Evolutionary conservation across 2,329 filamentous ascomycete genomes (phyloP), one percentile per base, ranked within the genome.

Genomic region (Penicillium sp.): DNA sequence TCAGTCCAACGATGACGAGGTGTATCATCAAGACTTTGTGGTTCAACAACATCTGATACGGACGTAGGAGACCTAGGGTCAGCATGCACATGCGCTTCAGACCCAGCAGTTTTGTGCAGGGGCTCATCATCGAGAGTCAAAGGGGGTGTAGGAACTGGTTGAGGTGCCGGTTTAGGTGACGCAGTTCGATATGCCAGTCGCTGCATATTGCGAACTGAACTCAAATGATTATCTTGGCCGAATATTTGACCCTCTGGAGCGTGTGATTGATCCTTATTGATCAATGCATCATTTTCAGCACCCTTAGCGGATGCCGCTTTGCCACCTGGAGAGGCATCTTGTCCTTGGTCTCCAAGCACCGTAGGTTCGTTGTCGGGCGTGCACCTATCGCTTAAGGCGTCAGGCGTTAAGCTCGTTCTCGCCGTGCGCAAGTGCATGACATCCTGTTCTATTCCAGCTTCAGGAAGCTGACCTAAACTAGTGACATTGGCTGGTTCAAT

Each of bases 111-210:
- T 23, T 3, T 42, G 26, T 47, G n/a, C 11, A 26, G 35, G 16
- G 18, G 14, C 24, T 60, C 48, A n/a, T 46, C 35, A 30, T 58
- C 40, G n/a, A 53, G 55, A 12, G 55, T 58, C 23, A 35, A 52
- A 18, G 54, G 38, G 35, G 58, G 55, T 21, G 57, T 56, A 47
- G 55, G 48, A 21, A 56, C 23, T 5, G 52, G 52, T 9, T n/a
- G 46, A 28, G 43, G 47, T 5, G 55, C 23, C 3, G 52, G 52
- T 9, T n/a, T 50, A 28, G 43, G 47, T 5, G 55, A 46, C 16
- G 46, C 42, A 16, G 46, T 59, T 43, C 53, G 54, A 35, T 48
- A 51, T 9, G 30, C 52, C 20, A 58, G 26, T 54, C 35, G 56
- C 18, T 35, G 55, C 24, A 20, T 38, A 20, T 35, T 42, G 16